Evolutionary conservation across 768 basidiomycete genomes (phyloP), one percentile per base, ranked within the genome.

Genomic region (Rhodosporidiobolus odoratus): DNA sequence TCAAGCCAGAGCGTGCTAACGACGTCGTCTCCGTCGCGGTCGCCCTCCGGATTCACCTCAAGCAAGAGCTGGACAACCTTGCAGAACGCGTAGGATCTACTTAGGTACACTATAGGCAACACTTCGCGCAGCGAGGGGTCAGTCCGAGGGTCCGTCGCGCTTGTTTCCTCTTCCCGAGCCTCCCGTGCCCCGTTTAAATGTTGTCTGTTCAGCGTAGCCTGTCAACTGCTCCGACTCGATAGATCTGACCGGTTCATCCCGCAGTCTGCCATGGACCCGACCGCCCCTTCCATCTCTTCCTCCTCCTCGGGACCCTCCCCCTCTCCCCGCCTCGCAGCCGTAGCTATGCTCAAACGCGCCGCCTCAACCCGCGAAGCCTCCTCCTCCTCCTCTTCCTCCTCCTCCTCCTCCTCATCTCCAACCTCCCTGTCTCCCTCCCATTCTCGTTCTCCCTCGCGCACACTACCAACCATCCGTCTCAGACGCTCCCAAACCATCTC

Each of bases 291-390:
- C 9, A 9, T 8, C 21, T n/a, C 12, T 12, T 7, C 9, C 48
- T 10, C 12, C 12, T 23, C 48, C n/a, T n/a, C n/a, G n/a, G n/a
- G n/a, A n/a, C n/a, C n/a, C 8, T 8, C 32, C 27, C 50, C 38
- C 37, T 21, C 61, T 10, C 48, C 66, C 6, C 54, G 71, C 4
- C 9, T 17, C 1, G 71, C 63, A 2, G 68, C 69, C n/a, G 23
- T 74, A 45, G 62, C 73, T 3, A 61, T 41, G 13, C 41, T 74
- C 27, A 53, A 41, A 6, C 66, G 73, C 12, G 66, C 69, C 2
- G 69, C 69, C 9, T 71, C 66, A 15, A 68, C 52, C 12, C 58
- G 68, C 30, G 62, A 60, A 25, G n/a, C 58, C 0, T 37, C 60
- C 8, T 56, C 59, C 21, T 41, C 66, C 1, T 27, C 43, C 2